Evolutionary conservation across 305 asterid species (phyloP).

Genomic region (Withania somnifera): DNA sequence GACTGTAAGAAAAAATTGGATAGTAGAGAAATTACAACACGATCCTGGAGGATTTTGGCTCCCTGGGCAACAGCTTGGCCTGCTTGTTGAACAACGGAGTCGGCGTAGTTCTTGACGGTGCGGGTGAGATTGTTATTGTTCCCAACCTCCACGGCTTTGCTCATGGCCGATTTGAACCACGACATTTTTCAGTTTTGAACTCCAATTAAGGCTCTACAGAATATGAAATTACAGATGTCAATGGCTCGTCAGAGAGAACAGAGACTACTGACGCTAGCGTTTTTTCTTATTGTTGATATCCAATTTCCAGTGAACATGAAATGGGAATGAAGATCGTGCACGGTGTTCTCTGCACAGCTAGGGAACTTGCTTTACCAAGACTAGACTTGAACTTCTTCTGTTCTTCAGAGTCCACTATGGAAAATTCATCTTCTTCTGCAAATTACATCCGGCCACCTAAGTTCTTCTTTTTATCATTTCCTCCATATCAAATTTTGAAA

Average conservation of each 20-base stretch:
- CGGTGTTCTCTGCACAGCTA: neutral
- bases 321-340: neutral
- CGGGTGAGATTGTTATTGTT: slow-evolving; percentile 85
- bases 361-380: neutral
- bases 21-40: slow-evolving; percentile 41
- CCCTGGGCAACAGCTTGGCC: slow-evolving; percentile 95
- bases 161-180: slow-evolving; percentile 95
- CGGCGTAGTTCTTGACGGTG: slow-evolving; percentile 77
- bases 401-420: neutral
- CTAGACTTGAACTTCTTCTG: neutral
- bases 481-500: neutral
- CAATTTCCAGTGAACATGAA: neutral
- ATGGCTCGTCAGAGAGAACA: neutral
- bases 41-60: slow-evolving; percentile 82
- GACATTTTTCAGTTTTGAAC: slow-evolving; percentile 57
- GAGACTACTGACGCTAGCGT: neutral
- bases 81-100: slow-evolving; percentile 91
- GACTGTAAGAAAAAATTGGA: neutral
- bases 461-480: neutral
- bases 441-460: neutral
- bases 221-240: neutral
- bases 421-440: neutral
- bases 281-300: neutral
- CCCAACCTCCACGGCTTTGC: slow-evolving; percentile 96
- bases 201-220: neutral